phyloP scores from a whole-genome alignment of 2,329 filamentous ascomycete species.

The Aspergillus aculeatinus region DNA sequence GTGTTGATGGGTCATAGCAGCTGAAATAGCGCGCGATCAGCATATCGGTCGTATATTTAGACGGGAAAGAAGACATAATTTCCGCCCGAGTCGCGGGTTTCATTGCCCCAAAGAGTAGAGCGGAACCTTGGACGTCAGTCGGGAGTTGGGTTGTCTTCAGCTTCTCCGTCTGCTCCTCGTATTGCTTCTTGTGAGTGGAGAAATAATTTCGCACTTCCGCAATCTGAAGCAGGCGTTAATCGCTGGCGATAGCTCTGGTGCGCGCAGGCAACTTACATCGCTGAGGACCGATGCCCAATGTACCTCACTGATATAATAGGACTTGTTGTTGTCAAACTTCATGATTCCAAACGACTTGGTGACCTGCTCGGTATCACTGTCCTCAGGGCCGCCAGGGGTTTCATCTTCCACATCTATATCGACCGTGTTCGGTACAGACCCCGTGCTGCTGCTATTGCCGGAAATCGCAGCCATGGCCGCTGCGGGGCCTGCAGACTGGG shows the following conservation, averaged over 20 bases:
- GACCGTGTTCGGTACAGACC: constrained; percentile 38
- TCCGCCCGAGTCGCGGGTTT: constrained; percentile 71
- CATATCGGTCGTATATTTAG: constrained; percentile 78
- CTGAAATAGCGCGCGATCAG: constrained; percentile 90
- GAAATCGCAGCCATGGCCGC: constrained; percentile 61
- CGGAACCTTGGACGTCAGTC: constrained; percentile 61
- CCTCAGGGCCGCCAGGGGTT: constrained; percentile 58
- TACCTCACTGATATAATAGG: constrained; percentile 77
- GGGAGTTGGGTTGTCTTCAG: constrained; percentile 66
- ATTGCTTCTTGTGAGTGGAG: constrained; percentile 77
- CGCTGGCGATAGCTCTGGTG: background rate
- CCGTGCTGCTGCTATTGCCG: constrained; percentile 37
- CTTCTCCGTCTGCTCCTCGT: constrained; percentile 76
- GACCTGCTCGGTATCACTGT: constrained; percentile 69
- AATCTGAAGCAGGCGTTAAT: constrained; percentile 54
- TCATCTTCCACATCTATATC: constrained; percentile 52
- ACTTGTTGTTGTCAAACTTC: constrained; percentile 76
- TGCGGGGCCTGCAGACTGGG: constrained; percentile 57
- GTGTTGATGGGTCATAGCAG: constrained; percentile 65
- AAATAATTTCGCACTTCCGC: constrained; percentile 94
- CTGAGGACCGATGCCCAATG: constrained; percentile 79
- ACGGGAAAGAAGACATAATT: constrained; percentile 74
- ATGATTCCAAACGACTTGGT: constrained; percentile 76
- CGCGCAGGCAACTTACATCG: constrained; percentile 52
- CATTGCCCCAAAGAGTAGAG: constrained; percentile 73